phyloP scores from a whole-genome alignment of 164 flowering plant genomes.

The Umbellularia californica region DNA sequence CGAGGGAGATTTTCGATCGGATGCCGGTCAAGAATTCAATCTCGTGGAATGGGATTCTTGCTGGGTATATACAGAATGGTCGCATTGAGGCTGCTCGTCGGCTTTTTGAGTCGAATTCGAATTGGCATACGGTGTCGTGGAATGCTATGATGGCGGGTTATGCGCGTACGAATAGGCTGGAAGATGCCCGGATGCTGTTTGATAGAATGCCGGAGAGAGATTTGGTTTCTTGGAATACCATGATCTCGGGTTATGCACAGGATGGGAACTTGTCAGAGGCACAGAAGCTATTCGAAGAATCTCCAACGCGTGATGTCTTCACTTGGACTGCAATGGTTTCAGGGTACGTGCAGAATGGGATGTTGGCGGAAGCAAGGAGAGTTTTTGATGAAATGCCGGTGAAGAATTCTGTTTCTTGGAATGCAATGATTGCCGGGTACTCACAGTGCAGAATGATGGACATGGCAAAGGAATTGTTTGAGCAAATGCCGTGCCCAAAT shows the following conservation, averaged over 20 bases:
- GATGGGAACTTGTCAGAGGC: conserved; percentile 59
- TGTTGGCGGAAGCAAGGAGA: conserved; percentile 58
- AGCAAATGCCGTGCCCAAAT: conserved; percentile 66
- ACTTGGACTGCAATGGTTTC: conserved; percentile 94
- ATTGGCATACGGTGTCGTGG: conserved; percentile 83
- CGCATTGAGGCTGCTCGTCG: conserved; percentile 57
- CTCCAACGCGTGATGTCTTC: conserved; percentile 64
- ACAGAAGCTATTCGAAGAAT: conserved; percentile 54
- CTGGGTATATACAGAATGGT: conserved; percentile 82
- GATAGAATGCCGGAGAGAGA: conserved; percentile 68
- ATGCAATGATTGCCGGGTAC: conserved; percentile 87
- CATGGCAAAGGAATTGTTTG: conserved; percentile 68
- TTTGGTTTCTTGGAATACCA: conserved; percentile 80
- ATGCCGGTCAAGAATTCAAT: conserved; percentile 65
- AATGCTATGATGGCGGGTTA: conserved; percentile 81
- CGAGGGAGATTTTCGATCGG: conserved; percentile 52
- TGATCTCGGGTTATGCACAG: conserved; percentile 80
- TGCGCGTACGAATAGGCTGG: conserved; percentile 57
- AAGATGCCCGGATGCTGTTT: conserved; percentile 58
- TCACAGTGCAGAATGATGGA: conserved; percentile 54
- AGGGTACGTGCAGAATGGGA: conserved; percentile 72
- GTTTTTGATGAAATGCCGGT: conserved; percentile 78
- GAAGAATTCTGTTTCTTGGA: conserved; percentile 77
- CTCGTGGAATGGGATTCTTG: conserved; percentile 81
- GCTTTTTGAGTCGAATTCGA: conserved; percentile 51